Conservation (phyloP, 768 basidiomycete species). For the Cytidiella melzeri region DNA sequence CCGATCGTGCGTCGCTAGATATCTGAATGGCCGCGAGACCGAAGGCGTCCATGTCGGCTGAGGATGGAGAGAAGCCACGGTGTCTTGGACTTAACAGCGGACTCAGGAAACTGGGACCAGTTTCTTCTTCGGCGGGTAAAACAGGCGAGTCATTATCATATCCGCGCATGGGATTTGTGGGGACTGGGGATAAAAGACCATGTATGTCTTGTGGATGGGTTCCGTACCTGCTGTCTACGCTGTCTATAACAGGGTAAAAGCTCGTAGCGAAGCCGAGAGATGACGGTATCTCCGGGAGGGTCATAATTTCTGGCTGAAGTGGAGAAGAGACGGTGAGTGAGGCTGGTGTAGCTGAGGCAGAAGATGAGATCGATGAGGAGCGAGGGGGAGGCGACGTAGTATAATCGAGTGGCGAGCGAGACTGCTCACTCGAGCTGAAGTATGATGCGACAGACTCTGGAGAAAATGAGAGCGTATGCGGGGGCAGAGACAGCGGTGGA, state of each 20-base stretch:
- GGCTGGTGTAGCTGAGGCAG: neutral
- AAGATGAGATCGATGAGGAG: neutral
- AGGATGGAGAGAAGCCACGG: neutral
- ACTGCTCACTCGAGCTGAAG: slow-evolving; percentile 9
- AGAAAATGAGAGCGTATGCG: slow-evolving; percentile 8
- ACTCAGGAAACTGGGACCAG: slow-evolving; percentile 1
- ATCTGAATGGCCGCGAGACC: slow-evolving; percentile 16
- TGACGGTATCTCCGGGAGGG: neutral
- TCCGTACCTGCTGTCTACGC: too few relatives aligned
- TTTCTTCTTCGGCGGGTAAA: slow-evolving; percentile 14
- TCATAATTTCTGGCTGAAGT: neutral
- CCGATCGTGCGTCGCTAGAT: slow-evolving; percentile 7
- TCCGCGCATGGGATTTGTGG: slow-evolving; percentile 2
- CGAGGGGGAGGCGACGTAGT: neutral
- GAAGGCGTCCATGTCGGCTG: slow-evolving; percentile 22
- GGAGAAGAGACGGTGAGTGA: neutral
- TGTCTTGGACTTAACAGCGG: neutral
- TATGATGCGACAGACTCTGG: slow-evolving; percentile 7
- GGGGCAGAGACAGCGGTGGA: slow-evolving; percentile 14
- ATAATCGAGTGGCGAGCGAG: neutral
- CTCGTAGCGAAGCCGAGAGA: slow-evolving; percentile 4
- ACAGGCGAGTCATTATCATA: slow-evolving; percentile 18
- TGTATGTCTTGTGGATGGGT: neutral
- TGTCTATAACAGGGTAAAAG: slow-evolving; percentile 7
- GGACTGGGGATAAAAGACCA: neutral